phyloP scores from a whole-genome alignment of 2,329 filamentous ascomycete genomes.

The Sclerotinia nivalis region DNA sequence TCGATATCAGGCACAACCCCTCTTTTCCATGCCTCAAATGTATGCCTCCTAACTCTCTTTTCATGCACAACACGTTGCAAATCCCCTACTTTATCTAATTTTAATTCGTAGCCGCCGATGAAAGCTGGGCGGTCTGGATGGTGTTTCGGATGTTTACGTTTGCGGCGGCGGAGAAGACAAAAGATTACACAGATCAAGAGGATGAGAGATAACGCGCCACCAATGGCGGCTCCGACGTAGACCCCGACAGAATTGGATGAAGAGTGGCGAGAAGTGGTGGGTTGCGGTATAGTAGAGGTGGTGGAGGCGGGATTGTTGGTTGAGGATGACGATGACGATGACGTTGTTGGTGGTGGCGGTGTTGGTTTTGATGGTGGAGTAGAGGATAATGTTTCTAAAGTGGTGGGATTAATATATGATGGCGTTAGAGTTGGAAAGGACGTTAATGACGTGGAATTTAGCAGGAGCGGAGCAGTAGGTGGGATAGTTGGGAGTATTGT shows the following conservation, averaged over 20 bases:
- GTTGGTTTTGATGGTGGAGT: not conserved
- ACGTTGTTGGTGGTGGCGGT: not conserved
- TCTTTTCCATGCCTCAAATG: constrained; percentile 18
- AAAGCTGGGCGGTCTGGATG: constrained; percentile 15
- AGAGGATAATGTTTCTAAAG: constrained; percentile 1
- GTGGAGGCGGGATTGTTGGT: not conserved
- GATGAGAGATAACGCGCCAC: not conserved
- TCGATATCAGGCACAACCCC: constrained; percentile 2
- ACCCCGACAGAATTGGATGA: not conserved
- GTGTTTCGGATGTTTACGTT: not conserved
- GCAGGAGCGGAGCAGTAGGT: not conserved
- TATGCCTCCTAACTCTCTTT: not conserved
- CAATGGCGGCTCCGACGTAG: constrained; percentile 2
- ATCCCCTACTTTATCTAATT: constrained; percentile 12
- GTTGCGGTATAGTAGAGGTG: not conserved
- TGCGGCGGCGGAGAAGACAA: not conserved
- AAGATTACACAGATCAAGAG: not conserved
- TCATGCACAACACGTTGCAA: constrained; percentile 4
- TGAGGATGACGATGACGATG: not conserved
- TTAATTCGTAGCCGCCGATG: constrained; percentile 19
- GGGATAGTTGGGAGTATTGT: not conserved
- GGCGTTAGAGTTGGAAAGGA: not conserved
- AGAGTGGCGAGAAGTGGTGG: not conserved
- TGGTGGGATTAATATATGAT: not conserved
- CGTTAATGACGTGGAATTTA: no score